Percentiles rank a stretch among this genome's conserved stretches.
Conservation (phyloP, 2,329 filamentous ascomycete species). For the Sordariomycetes sp. region DNA sequence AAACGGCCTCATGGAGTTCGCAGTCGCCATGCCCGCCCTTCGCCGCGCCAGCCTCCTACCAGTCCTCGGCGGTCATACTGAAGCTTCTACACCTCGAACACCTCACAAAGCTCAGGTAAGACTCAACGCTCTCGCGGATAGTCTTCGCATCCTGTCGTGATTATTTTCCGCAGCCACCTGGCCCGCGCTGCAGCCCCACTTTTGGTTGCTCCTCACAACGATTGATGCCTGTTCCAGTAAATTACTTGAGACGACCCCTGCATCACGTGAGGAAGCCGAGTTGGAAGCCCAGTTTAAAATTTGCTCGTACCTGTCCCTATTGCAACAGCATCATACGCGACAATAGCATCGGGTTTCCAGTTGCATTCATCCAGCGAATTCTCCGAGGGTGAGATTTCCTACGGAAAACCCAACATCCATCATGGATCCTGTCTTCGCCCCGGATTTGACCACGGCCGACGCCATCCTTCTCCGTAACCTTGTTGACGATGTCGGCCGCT, state of each 20-base stretch:
- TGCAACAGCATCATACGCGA: too few relatives aligned
- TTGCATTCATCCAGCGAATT: too few relatives aligned
- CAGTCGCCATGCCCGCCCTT: neutral
- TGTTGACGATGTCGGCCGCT: conserved; percentile 22
- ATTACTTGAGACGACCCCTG: too few relatives aligned
- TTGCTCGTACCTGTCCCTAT: too few relatives aligned
- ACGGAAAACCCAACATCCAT: neutral
- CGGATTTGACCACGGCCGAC: conserved; percentile 29
- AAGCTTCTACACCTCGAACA: neutral
- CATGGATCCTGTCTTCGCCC: conserved; percentile 18
- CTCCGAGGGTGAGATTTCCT: too few relatives aligned
- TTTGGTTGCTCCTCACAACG: too few relatives aligned
- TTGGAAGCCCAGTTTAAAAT: too few relatives aligned
- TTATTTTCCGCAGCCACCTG: neutral
- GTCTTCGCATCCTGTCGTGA: neutral
- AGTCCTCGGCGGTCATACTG: neutral
- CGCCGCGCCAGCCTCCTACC: neutral
- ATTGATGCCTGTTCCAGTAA: too few relatives aligned
- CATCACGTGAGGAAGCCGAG: too few relatives aligned
- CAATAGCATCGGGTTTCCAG: too few relatives aligned
- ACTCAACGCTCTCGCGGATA: too few relatives aligned
- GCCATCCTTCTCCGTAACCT: conserved; percentile 27
- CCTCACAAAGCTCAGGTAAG: neutral
- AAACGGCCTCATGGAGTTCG: conserved; percentile 11
- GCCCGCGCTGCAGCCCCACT: too few relatives aligned